Percentiles rank a stretch among this genome's conserved stretches.
These are phyloP conservation scores for Solanum medicagineum DNA, from an alignment of 257 asterid genomes.

Conservation along the genomic window DNA sequence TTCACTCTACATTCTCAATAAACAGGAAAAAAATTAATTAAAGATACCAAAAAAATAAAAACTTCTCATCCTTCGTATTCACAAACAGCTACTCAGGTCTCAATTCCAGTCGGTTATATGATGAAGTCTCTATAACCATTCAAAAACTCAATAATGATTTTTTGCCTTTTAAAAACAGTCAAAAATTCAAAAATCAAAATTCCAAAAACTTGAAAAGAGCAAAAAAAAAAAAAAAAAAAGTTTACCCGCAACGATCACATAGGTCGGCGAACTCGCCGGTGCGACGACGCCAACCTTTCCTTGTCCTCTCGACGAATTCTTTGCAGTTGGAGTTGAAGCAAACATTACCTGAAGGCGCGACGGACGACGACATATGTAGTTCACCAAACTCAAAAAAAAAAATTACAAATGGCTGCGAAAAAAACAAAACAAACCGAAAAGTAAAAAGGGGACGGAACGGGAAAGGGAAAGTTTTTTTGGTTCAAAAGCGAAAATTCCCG, in stretches of 20 bases:
- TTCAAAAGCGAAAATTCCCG: slow-evolving; percentile 12
- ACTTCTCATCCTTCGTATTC: background rate
- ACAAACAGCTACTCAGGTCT: background rate
- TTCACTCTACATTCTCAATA: background rate
- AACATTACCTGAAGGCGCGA: slow-evolving; percentile 13
- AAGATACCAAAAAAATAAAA: background rate
- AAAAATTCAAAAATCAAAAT: background rate
- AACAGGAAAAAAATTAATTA: background rate
- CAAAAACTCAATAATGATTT: background rate
- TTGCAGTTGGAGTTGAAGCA: slow-evolving; percentile 87
- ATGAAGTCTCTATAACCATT: background rate
- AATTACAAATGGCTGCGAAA: background rate
- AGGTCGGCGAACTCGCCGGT: slow-evolving; percentile 90
- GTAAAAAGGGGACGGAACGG: background rate
- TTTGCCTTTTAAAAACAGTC: background rate
- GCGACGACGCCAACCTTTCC: slow-evolving; percentile 93
- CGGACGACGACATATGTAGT: slow-evolving; percentile 6
- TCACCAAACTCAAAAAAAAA: background rate
- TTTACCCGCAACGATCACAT: slow-evolving; percentile 95
- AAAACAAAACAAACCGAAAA: background rate
- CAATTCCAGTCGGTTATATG: background rate
- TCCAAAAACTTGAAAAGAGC: background rate
- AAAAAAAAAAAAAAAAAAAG: background rate
- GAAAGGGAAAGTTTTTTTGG: background rate
- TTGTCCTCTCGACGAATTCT: slow-evolving; percentile 32